Base-by-base conservation (phyloP, 805 yeast genomes). In the Lipomyces orientalis region DNA sequence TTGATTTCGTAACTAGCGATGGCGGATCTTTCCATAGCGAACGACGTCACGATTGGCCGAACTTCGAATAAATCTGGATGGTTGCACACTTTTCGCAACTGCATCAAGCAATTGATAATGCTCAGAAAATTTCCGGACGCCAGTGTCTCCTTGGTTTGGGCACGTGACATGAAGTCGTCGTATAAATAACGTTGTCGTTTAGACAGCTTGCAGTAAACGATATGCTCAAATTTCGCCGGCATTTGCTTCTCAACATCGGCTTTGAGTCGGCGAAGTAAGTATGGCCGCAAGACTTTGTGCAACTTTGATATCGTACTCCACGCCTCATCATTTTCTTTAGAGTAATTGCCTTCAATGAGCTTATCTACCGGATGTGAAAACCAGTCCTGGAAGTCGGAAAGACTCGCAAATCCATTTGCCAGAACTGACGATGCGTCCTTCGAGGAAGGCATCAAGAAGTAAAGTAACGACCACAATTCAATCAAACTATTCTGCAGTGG, bases 221-320 rank as follows among this genome's bases (percentile, higher is more conserved):
- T 88, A 77, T 95, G 99, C 77, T 95, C 99, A 77, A 93, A 91
- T 76, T 95, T 95, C 0, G 90, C 97, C 0, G 99, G 99, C 99
- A 95, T 95, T 79, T 95, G 99, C 75, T 94, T 93, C 75, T 95
- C 99, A 14, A 95, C 99, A 79, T 95, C 99, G 25, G 91, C 92
- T 77, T 95, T 95, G 75, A 95, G 84, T 71, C 99, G 87, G 77
- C 99, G 87, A 67, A 95, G 81, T 52, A 95, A 81, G 75, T 94
- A 95, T 0, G 99, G 99, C 71, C 99, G 86, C 72, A 95, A 81
- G 25, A 95, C 97, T 77, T 92, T 97, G 79, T 95, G 99, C 64
- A 95, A 82, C 75, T 96, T 90, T 12, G 90, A 82, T 37, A 95
- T 97, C 0, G 98, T 93, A 69, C 87, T 86, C 68, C 86, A 86